Base-by-base conservation (phyloP, 441 rosid species). In the Gossypium aridum region DNA sequence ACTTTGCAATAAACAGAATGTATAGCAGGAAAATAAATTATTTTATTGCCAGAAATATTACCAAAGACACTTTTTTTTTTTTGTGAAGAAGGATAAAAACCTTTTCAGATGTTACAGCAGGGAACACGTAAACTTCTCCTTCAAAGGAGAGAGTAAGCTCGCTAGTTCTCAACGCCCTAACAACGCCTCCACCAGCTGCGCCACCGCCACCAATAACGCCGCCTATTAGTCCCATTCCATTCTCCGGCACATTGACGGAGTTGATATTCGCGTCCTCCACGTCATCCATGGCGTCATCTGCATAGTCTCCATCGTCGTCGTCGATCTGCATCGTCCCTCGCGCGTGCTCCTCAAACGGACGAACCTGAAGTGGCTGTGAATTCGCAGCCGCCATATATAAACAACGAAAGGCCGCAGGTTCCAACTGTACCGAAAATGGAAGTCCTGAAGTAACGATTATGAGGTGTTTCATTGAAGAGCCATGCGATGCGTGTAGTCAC, bases 111-210 rank as follows among this genome's bases (percentile, higher is more conserved):
- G 89, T 84, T 73, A 91, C 89, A 63, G 89, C 89, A 68, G 90
- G 91, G 76, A 88, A 86, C 47, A 88, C 90, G 77, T 82, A 88
- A 72, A 87, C 91, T 75, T 90, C 89, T 77, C 93, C 90, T 83
- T 87, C 89, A 75, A 91, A 90, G 26, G 96, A 87, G 47, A 91
- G 87, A 67, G 93, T 84, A 19, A 91, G 90, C 86, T 87, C 89
- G 76, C 91, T 87, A 6, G 85, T 79, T 72, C 90, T 85, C 19
- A 88, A 83, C 61, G 85, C 83, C 78, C 72, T 75, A 77, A 82
- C 72, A n/a, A 76, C 74, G 75, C 76, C 80, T 51, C 72, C 78
- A 9, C 80, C 80, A 66, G 64, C 65, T 17, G 55, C 61, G 19
- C 78, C 75, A 16, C 83, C 80, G 64, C 65, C 63, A 51, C 70